These are phyloP conservation scores for Helianthus tuberosus DNA, from an alignment of 129 eudicot genomes.

Conservation along the genomic window DNA sequence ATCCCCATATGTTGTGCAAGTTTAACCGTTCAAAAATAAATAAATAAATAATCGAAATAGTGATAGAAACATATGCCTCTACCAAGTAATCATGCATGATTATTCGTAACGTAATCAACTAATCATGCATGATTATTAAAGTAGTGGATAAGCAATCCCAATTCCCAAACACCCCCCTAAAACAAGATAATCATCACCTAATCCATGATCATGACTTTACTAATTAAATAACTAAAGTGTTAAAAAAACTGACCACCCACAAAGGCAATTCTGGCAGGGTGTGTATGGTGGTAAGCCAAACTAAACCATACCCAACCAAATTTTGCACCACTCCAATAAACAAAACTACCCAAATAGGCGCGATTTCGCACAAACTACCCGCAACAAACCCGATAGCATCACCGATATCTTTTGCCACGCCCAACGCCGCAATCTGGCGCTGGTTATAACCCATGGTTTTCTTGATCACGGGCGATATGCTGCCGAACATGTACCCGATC, in stretches of 20 bases:
- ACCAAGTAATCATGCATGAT: no score
- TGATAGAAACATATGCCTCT: no score
- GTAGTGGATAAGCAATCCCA: no score
- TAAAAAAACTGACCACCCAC: conserved; percentile 58
- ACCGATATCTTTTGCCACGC: conserved; percentile 65
- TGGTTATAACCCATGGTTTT: conserved; percentile 59
- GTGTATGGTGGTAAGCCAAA: conserved; percentile 50
- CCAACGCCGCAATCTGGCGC: conserved; percentile 57
- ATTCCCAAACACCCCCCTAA: no score
- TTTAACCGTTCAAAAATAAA: no score
- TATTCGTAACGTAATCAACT: no score
- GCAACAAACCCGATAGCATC: conserved; percentile 63
- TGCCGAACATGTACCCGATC: conserved; percentile 66
- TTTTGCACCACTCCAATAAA: conserved; percentile 62
- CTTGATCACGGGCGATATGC: conserved; percentile 72
- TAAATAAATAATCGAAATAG: no score
- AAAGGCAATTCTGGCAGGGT: conserved; percentile 54
- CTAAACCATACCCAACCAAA: conserved; percentile 59
- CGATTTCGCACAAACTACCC: conserved; percentile 55
- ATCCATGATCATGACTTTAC: background rate
- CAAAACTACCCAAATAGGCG: conserved; percentile 62
- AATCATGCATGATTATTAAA: no score
- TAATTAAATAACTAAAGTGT: background rate
- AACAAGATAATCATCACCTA: no score
- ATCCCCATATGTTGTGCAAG: no score